A percentile compares a stretch with the other conserved stretches of the same genome.
phyloP scores from a whole-genome alignment of 1,139 yeast species.

The Hansenula sp. region DNA sequence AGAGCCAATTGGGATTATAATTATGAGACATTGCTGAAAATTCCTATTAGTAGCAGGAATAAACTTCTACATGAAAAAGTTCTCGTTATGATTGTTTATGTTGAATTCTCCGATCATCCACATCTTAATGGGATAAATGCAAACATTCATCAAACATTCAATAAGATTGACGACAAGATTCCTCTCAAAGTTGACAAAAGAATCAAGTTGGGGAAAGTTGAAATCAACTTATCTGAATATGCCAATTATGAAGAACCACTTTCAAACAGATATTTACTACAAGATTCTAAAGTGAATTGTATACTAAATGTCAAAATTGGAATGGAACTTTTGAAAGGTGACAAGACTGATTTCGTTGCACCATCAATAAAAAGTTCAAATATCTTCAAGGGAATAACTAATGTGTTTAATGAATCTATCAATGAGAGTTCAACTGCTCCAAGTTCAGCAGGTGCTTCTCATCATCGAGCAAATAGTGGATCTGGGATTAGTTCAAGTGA shows the following conservation, averaged over 20 bases:
- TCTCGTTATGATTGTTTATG: slow-evolving; percentile 31
- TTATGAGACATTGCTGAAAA: slow-evolving; percentile 33
- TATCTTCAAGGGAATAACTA: slow-evolving; percentile 16
- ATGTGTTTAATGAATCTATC: slow-evolving; percentile 11
- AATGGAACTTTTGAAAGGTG: slow-evolving; percentile 42
- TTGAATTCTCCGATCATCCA: slow-evolving; percentile 19
- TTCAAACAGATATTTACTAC: slow-evolving; percentile 61
- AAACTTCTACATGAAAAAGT: slow-evolving; percentile 30
- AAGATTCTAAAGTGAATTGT: slow-evolving; percentile 78
- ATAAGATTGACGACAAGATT: slow-evolving; percentile 8
- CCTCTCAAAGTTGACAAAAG: slow-evolving; percentile 21
- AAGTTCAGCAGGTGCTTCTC: slow-evolving; percentile 1
- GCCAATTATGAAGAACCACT: slow-evolving; percentile 49
- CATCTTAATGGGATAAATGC: not conserved
- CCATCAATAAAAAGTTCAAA: slow-evolving; percentile 16
- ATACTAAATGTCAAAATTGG: slow-evolving; percentile 51
- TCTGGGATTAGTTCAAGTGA: slow-evolving; percentile 4
- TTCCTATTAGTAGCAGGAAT: slow-evolving; percentile 36
- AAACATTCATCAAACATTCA: not conserved
- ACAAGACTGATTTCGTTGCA: slow-evolving; percentile 26
- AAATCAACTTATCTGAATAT: slow-evolving; percentile 70
- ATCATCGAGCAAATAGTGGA: slow-evolving; percentile 1
- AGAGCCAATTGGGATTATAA: slow-evolving; percentile 44
- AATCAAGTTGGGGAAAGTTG: slow-evolving; percentile 58
- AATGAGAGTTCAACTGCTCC: not conserved